phyloP scores from a whole-genome alignment of 2,329 filamentous ascomycete species.

The Blastomyces silverae region DNA sequence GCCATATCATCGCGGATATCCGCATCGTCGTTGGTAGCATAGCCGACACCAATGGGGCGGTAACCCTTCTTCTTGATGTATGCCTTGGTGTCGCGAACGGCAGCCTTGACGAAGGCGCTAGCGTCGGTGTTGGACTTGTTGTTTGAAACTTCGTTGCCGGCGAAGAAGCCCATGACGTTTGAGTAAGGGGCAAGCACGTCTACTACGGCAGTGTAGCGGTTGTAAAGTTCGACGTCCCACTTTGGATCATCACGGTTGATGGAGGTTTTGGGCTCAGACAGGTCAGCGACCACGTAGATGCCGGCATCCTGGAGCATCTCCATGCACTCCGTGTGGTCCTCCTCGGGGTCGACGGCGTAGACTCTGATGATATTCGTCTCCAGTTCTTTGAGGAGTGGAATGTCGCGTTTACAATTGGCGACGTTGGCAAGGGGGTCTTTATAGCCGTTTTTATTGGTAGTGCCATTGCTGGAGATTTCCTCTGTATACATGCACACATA shows the following conservation, averaged over 20 bases:
- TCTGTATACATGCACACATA: conserved; percentile 37
- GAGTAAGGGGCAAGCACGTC: conserved; percentile 74
- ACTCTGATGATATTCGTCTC: conserved; percentile 90
- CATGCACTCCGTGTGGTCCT: conserved; percentile 82
- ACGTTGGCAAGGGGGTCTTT: conserved; percentile 74
- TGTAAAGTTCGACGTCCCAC: conserved; percentile 73
- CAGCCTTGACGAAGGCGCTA: conserved; percentile 93
- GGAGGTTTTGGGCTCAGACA: conserved; percentile 71
- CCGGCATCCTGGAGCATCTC: conserved; percentile 69
- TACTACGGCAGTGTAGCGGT: conserved; percentile 75
- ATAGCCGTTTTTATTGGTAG: conserved; percentile 54
- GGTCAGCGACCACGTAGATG: conserved; percentile 92
- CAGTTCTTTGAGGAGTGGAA: conserved; percentile 70
- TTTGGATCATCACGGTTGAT: conserved; percentile 74
- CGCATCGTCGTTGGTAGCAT: conserved; percentile 89
- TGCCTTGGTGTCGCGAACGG: conserved; percentile 89
- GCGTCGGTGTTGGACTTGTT: conserved; percentile 78
- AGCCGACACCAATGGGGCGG: conserved; percentile 79
- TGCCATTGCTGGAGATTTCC: conserved; percentile 53
- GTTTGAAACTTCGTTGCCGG: conserved; percentile 96
- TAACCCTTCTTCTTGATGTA: conserved; percentile 79
- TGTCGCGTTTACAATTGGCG: conserved; percentile 69
- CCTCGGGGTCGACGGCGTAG: conserved; percentile 78
- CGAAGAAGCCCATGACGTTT: conserved; percentile 96
- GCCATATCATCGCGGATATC: conserved; percentile 75